Evolutionary conservation across 1,139 yeast species (phyloP), one percentile per base, ranked within the genome.

Genomic region (Eremothecium coryli): DNA sequence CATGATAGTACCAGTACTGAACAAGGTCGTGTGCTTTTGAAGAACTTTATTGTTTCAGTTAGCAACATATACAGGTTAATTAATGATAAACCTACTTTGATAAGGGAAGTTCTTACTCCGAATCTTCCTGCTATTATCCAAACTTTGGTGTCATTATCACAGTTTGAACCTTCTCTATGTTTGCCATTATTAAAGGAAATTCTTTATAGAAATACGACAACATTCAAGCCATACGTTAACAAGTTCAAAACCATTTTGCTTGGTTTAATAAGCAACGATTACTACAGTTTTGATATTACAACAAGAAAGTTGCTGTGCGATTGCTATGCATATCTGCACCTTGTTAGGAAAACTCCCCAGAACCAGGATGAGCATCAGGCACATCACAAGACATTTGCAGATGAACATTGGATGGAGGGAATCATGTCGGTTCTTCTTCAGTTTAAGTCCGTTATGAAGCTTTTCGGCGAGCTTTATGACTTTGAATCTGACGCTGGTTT

Each of bases 21-120:
- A 44, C 55, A 43, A 45, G 64, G 49, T 3, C 44, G 38, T 14
- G 39, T 51, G 31, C 62, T 65, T 37, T 66, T 71, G 47, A 70
- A 57, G 41, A 68, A 71, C 27, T 68, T 72, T 22, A 65, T 70
- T 32, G 70, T 66, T 35, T 67, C 77, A 18, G 56, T 73, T 37
- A 62, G 67, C 41, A 57, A 57, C 14, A 49, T 82, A 17, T 71
- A 79, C 47, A 59, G 64, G 27, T 61, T 66, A 29, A 78, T 82
- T 38, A 71, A 81, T 55, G 93, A 86, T 2, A 86, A 86, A 50
- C 85, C 94, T 2, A 76, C 88, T 1, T 65, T 88, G 32, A 79
- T 93, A 2, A 71, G 97, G 54, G 95, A 86, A 49, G 65, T 82
- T 5, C 68, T 86, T 39, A 82, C 94, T 1, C 94, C 96, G 3